Conservation (phyloP, 2,329 filamentous ascomycete species). For the Torrubiella hemipterigena region DNA sequence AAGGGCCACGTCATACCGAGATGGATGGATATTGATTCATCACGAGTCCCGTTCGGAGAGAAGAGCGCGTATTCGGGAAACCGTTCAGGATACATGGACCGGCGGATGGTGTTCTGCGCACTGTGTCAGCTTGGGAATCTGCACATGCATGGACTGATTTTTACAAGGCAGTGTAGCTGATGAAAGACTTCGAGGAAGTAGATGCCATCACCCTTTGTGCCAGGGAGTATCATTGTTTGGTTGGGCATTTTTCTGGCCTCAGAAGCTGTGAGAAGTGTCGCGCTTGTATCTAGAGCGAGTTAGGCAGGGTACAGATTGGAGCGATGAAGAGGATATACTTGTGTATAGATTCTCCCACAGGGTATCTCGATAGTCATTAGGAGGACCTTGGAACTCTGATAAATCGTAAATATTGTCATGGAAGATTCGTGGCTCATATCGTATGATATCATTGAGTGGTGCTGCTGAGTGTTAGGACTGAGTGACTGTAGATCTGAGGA, state of each 20-base stretch:
- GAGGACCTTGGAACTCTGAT: not conserved
- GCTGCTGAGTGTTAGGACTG: too few relatives aligned
- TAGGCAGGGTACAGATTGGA: not conserved
- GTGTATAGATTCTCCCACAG: constrained; percentile 1
- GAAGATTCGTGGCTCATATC: not conserved
- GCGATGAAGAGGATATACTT: not conserved
- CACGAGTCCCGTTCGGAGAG: not conserved
- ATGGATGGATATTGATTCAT: not conserved
- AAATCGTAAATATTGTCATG: constrained; percentile 1
- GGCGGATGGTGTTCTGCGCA: not conserved
- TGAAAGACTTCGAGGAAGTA: constrained; percentile 4
- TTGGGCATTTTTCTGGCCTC: constrained; percentile 1
- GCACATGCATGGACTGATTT: not conserved
- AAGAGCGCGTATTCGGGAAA: constrained; percentile 1
- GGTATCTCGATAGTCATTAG: not conserved
- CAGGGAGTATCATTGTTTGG: not conserved
- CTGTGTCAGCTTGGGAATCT: too few relatives aligned
- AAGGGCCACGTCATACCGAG: not conserved
- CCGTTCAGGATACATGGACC: constrained; percentile 1
- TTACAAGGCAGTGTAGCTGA: constrained; percentile 5
- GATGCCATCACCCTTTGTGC: constrained; percentile 1
- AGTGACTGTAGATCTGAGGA: too few relatives aligned
- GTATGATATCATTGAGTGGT: not conserved
- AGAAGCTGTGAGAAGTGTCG: not conserved
- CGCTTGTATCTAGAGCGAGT: not conserved